Evolutionary conservation across 805 yeast genomes (phyloP), one percentile per base, ranked within the genome.

Genomic region (Zygoascus ofunaensis): DNA sequence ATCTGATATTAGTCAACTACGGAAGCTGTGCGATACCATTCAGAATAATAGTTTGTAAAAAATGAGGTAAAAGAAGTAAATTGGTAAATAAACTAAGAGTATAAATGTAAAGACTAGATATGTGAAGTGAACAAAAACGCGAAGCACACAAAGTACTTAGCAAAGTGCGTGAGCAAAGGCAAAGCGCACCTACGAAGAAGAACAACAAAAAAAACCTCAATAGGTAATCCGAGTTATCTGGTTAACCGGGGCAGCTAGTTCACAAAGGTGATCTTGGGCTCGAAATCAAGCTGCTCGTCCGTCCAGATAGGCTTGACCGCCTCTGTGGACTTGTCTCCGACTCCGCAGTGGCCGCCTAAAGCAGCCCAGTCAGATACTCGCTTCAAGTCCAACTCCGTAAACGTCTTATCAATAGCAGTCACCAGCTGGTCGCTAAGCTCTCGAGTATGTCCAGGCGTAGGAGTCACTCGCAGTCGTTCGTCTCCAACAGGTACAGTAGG

Each of bases 401-500:
- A 92, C 20, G 89, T 86, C 39, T 76, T 74, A 55, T 87, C 95
- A 40, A 92, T 71, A 10, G 97, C 87, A 8, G 68, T 76, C 44
- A 92, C 72, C 55, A 92, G 74, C 52, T 78, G 73, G 61, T 87
- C 86, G 43, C 90, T 74, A 41, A 86, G 71, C 46, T 80, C 84
- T 47, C 78, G 72, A 17, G 79, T 76, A 63, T 92, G 99, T 44
- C 96, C 97, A 32, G 99, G 99, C 35, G 98, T 89, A 45, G 99
- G 97, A n/a, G 99, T 92, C 60, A 92, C 79, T 68, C 99, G 80
- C 58, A 92, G 77, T 63, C 98, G 80, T 70, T 92, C 99, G 53
- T 87, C 82, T 49, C 98, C 98, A 54, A 83, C 79, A 17, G 96
- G 82, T 49, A 92, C 98, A 20, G 98, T 92, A 49, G 99, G 99